These are phyloP conservation scores for Cryomyces minteri DNA, from an alignment of 495 filamentous ascomycete genomes.

Conservation along the genomic window DNA sequence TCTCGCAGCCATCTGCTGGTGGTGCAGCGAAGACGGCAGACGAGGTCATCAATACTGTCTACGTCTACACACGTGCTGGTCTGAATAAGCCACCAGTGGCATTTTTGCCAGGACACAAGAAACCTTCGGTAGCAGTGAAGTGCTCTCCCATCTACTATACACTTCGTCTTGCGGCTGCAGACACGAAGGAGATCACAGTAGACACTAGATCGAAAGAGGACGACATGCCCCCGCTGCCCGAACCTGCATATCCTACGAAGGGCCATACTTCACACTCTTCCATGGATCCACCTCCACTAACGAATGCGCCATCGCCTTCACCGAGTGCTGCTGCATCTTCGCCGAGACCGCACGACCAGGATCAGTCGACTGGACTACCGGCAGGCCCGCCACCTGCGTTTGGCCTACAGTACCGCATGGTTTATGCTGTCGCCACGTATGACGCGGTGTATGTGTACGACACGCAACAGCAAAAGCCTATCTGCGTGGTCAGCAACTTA, in stretches of 20 bases:
- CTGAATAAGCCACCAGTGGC: constrained; percentile 95
- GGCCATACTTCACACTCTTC: constrained; percentile 32
- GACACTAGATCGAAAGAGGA: constrained; percentile 83
- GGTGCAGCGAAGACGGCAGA: constrained; percentile 57
- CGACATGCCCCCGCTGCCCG: constrained; percentile 63
- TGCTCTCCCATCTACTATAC: constrained; percentile 87
- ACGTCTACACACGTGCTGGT: constrained; percentile 91
- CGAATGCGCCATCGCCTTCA: constrained; percentile 27
- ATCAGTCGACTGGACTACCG: constrained; percentile 37
- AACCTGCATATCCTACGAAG: constrained; percentile 49
- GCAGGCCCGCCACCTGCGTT: constrained; percentile 37
- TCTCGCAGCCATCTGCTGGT: constrained; percentile 42
- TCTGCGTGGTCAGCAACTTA: constrained; percentile 87
- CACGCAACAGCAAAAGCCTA: constrained; percentile 85
- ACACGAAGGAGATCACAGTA: constrained; percentile 78
- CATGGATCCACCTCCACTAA: constrained; percentile 71
- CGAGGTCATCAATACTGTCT: constrained; percentile 91
- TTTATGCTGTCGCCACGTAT: constrained; percentile 94
- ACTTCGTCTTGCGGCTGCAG: constrained; percentile 39
- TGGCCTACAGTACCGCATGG: constrained; percentile 73
- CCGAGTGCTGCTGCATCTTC: constrained; percentile 26
- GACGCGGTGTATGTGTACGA: constrained; percentile 95
- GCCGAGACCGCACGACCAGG: constrained; percentile 33
- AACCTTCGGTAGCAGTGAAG: constrained; percentile 87
- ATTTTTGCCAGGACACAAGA: constrained; percentile 96